Evolutionary conservation across 2,329 filamentous ascomycete species (phyloP).

Genomic region (Penicillium digitatum): DNA sequence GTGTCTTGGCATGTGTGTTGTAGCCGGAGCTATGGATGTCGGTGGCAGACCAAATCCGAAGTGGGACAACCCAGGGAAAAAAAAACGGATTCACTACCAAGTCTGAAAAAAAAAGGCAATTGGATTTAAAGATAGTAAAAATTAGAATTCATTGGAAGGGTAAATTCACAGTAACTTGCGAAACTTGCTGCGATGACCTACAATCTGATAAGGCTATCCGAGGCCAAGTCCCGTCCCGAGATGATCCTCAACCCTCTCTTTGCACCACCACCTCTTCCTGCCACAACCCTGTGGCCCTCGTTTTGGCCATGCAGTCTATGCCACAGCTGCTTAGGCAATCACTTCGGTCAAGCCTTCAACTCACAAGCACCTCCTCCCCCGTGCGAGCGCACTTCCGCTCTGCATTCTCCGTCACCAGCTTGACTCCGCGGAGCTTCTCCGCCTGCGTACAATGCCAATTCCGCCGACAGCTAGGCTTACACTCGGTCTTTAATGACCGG

Average conservation of each 20-base stretch:
- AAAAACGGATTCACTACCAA: background rate
- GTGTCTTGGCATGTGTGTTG: too few species aligned
- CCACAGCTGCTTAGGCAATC: slow-evolving; percentile 41
- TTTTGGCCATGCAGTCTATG: slow-evolving; percentile 40
- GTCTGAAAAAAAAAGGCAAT: background rate
- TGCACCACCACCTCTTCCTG: slow-evolving; percentile 13
- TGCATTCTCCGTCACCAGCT: slow-evolving; percentile 20
- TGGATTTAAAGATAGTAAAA: background rate
- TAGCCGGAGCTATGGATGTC: background rate
- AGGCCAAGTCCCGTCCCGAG: slow-evolving; percentile 16
- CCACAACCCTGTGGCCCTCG: slow-evolving; percentile 20
- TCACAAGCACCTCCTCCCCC: slow-evolving; percentile 24
- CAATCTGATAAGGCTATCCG: slow-evolving; percentile 24
- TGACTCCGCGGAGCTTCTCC: slow-evolving; percentile 32
- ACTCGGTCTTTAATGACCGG: slow-evolving; percentile 24
- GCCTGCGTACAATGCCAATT: slow-evolving; percentile 45
- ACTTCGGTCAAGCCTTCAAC: slow-evolving; percentile 27
- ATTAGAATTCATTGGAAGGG: background rate
- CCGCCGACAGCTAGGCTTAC: slow-evolving; percentile 28
- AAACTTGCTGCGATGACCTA: background rate
- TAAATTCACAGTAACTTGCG: background rate
- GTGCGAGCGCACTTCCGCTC: slow-evolving; percentile 23
- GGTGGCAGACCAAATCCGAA: background rate
- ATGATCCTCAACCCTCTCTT: slow-evolving; percentile 17
- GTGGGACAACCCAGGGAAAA: background rate